A percentile compares a stretch with the other conserved stretches of the same genome.
Conservation (phyloP, 495 filamentous ascomycete species). For the Achaetomiella virescens region DNA sequence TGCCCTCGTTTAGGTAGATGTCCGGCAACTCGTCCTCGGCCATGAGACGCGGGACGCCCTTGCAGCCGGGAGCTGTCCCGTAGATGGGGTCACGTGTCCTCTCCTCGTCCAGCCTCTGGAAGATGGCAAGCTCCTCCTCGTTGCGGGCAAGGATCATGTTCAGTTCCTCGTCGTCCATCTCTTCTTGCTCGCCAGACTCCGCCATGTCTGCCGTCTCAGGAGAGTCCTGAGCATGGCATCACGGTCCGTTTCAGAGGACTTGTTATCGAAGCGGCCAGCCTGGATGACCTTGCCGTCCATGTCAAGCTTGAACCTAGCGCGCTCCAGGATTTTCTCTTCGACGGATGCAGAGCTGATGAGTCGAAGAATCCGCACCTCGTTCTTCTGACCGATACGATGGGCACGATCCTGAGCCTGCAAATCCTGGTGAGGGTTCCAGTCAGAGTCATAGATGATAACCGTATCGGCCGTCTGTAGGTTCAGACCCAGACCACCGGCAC, state of each 20-base stretch:
- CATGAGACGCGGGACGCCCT: conserved; percentile 70
- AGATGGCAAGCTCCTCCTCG: conserved; percentile 62
- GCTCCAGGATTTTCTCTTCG: conserved; percentile 96
- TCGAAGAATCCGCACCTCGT: conserved; percentile 92
- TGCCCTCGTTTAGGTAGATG: conserved; percentile 83
- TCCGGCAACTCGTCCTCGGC: conserved; percentile 85
- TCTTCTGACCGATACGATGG: conserved; percentile 99
- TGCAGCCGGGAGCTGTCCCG: conserved; percentile 56
- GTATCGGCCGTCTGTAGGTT: conserved; percentile 97
- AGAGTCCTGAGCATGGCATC: conserved; percentile 90
- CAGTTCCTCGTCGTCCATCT: conserved; percentile 96
- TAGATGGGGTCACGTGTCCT: conserved; percentile 58
- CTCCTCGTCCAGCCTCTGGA: conserved; percentile 74
- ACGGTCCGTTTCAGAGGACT: conserved; percentile 96
- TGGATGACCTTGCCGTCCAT: conserved; percentile 99
- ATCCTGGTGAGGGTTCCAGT: conserved; percentile 99
- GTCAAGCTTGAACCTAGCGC: conserved; percentile 94
- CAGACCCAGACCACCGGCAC: conserved; percentile 93
- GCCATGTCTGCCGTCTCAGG: conserved; percentile 85
- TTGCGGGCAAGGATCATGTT: conserved; percentile 80
- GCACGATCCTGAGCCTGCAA: conserved; percentile 98
- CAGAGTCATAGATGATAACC: conserved; percentile 98
- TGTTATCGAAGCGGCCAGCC: conserved; percentile 98
- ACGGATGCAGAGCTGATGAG: conserved; percentile 95
- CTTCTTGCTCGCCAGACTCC: conserved; percentile 70